These are phyloP conservation scores for Pichia heedii DNA, from an alignment of 805 yeast genomes.

Conservation along the genomic window DNA sequence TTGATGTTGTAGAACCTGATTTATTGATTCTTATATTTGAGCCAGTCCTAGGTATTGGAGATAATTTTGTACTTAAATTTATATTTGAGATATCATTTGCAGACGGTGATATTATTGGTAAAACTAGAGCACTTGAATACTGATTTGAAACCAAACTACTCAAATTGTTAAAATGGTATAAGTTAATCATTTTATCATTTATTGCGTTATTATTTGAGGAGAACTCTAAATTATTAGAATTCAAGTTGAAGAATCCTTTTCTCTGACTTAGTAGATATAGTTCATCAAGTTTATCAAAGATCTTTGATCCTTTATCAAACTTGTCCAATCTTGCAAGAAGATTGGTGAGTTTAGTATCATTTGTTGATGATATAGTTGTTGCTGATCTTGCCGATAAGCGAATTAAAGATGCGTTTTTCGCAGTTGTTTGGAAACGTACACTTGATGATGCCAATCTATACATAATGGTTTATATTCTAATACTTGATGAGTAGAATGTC, in stretches of 20 bases:
- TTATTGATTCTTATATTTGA: not conserved
- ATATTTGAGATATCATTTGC: not conserved
- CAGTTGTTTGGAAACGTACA: not conserved
- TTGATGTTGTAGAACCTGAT: not conserved
- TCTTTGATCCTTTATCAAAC: constrained; percentile 20
- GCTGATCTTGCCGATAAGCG: constrained; percentile 15
- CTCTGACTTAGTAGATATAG: constrained; percentile 25
- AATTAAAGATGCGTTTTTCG: not conserved
- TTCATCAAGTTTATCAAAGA: constrained; percentile 24
- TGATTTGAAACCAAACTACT: constrained; percentile 19
- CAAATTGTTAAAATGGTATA: constrained; percentile 23
- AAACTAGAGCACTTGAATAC: constrained; percentile 16
- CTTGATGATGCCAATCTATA: not conserved
- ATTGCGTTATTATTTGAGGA: constrained; percentile 21
- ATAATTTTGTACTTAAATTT: not conserved
- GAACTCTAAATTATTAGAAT: constrained; percentile 24
- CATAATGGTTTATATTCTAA: not conserved
- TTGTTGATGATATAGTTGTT: constrained; percentile 19
- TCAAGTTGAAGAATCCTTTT: constrained; percentile 25
- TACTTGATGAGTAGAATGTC: too few species aligned
- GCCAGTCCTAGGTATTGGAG: constrained; percentile 5
- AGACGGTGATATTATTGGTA: constrained; percentile 12
- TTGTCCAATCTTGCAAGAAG: constrained; percentile 22
- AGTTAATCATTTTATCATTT: constrained; percentile 17
- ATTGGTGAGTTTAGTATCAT: constrained; percentile 23